Evolutionary conservation across 257 asterid genomes (phyloP).

Genomic region (Parsonsia alboflavescens): DNA sequence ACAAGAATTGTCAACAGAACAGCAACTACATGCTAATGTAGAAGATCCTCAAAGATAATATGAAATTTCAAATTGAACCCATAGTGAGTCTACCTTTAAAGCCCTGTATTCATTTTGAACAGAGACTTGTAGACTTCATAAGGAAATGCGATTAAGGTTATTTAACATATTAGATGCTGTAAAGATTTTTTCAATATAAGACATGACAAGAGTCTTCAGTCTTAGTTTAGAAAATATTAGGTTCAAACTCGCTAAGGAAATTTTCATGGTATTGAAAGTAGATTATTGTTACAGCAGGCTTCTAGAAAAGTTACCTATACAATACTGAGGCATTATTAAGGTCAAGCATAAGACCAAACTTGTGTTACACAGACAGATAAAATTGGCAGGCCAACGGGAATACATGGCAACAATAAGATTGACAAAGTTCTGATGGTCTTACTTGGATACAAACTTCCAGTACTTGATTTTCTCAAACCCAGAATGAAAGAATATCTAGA

Average conservation of each 20-base stretch:
- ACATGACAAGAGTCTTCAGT: neutral
- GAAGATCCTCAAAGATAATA: neutral
- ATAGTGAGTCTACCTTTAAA: neutral
- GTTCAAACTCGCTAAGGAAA: neutral
- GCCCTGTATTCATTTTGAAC: neutral
- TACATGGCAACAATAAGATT: neutral
- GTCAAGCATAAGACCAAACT: neutral
- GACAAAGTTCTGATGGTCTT: neutral
- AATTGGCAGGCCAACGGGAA: neutral
- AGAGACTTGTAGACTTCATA: neutral
- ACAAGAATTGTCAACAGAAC: conserved; percentile 24
- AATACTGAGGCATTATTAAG: neutral
- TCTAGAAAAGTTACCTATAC: neutral
- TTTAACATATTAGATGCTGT: neutral
- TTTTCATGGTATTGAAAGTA: neutral
- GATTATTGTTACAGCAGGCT: neutral
- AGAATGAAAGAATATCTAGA: no score
- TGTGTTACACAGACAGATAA: neutral
- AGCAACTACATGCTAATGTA: neutral
- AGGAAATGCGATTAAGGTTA: neutral
- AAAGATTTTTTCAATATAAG: neutral
- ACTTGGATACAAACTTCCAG: neutral
- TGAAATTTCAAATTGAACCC: neutral
- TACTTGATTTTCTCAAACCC: neutral
- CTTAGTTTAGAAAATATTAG: neutral